Evolutionary conservation across 495 filamentous ascomycete species (phyloP).

Genomic region (Lophiostoma macrostomum): DNA sequence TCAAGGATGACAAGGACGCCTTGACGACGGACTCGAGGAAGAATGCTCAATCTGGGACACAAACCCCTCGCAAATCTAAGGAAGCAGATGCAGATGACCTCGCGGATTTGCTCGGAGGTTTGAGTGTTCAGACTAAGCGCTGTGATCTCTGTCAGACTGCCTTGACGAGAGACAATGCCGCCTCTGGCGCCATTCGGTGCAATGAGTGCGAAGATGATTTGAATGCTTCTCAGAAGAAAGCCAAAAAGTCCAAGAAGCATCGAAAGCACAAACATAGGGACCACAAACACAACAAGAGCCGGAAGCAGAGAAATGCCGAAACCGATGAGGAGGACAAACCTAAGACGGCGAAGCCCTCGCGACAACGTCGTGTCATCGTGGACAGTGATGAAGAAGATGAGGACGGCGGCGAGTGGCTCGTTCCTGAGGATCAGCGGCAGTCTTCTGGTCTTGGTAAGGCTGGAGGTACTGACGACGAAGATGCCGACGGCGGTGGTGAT

Average conservation of each 20-base stretch:
- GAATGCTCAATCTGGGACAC: constrained; percentile 37
- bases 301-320: constrained; percentile 54
- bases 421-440: constrained; percentile 59
- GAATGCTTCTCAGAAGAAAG: constrained; percentile 44
- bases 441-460: constrained; percentile 64
- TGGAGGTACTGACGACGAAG: constrained; percentile 78
- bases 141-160: constrained; percentile 85
- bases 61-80: constrained; percentile 46
- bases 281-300: constrained; percentile 9
- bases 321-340: constrained; percentile 52
- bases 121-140: constrained; percentile 75
- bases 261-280: constrained; percentile 27
- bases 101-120: constrained; percentile 76
- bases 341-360: constrained; percentile 1
- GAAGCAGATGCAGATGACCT: constrained; percentile 72
- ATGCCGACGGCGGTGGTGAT: constrained; percentile 81
- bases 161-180: constrained; percentile 57
- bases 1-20: constrained; percentile 84
- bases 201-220: constrained; percentile 70
- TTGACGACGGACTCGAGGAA: constrained; percentile 57
- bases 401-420: constrained; percentile 75
- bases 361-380: constrained; percentile 25
- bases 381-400: constrained; percentile 51
- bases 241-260: constrained; percentile 47
- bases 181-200: constrained; percentile 63